Conservation (phyloP, 305 asterid genomes). For the Plantago coronopus region DNA sequence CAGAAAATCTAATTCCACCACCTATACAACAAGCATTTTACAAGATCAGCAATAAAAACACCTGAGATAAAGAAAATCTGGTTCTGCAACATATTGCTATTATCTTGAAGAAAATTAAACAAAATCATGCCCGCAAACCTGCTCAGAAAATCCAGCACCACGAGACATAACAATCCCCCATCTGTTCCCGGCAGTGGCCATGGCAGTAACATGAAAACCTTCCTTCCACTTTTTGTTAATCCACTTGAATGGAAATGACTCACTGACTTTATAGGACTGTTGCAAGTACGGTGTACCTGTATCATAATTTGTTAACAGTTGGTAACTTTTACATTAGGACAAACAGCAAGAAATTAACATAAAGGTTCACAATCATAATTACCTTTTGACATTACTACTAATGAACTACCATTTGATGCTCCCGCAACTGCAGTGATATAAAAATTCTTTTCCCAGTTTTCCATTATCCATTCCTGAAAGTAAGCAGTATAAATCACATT, state of each 20-base stretch:
- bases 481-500: conserved; percentile 18
- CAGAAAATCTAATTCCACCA: conserved; percentile 82
- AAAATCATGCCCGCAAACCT: conserved; percentile 40
- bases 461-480: conserved; percentile 76
- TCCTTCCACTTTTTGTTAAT: conserved; percentile 92
- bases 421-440: conserved; percentile 82
- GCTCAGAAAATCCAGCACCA: conserved; percentile 72
- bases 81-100: too few relatives aligned
- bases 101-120: background rate
- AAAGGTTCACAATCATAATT: conserved; percentile 1
- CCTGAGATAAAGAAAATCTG: too few relatives aligned
- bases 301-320: background rate
- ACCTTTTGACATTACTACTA: conserved; percentile 89
- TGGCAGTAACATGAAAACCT: conserved; percentile 73
- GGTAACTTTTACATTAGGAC: conserved; percentile 10
- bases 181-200: conserved; percentile 79
- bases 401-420: conserved; percentile 61
- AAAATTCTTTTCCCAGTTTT: conserved; percentile 68
- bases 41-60: background rate
- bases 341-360: conserved; percentile 2
- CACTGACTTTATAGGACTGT: conserved; percentile 84
- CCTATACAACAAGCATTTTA: conserved; percentile 37
- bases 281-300: conserved; percentile 70
- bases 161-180: conserved; percentile 93
- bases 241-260: conserved; percentile 92